Evolutionary conservation across 805 yeast species (phyloP).

Genomic region (Cyberlindnera suaveolens): DNA sequence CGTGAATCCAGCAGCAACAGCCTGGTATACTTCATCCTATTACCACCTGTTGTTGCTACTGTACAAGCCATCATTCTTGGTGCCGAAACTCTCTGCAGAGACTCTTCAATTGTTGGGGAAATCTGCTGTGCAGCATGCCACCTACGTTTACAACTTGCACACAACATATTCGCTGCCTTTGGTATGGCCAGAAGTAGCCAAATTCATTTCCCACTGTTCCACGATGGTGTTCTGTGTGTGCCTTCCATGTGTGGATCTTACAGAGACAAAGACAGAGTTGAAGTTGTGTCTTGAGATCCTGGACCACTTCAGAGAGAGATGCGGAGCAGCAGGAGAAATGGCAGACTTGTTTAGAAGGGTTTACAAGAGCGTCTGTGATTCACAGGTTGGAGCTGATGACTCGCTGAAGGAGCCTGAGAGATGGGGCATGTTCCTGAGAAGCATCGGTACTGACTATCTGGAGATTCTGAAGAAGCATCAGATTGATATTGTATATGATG

Average conservation of each 20-base stretch:
- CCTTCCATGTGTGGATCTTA: slow-evolving; percentile 39
- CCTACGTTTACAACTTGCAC: slow-evolving; percentile 40
- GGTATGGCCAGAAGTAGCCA: slow-evolving; percentile 44
- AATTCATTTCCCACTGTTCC: slow-evolving; percentile 41
- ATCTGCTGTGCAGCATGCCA: slow-evolving; percentile 38
- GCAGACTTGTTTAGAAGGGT: slow-evolving; percentile 31
- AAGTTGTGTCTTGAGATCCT: slow-evolving; percentile 40
- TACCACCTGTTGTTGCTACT: slow-evolving; percentile 40
- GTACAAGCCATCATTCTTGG: slow-evolving; percentile 44
- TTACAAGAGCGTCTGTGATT: background rate
- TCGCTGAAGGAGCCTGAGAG: slow-evolving; percentile 11
- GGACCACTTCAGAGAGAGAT: slow-evolving; percentile 38
- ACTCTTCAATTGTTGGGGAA: slow-evolving; percentile 38
- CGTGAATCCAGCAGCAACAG: slow-evolving; percentile 6
- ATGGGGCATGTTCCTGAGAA: slow-evolving; percentile 34
- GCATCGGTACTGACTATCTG: slow-evolving; percentile 39
- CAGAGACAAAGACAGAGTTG: slow-evolving; percentile 40
- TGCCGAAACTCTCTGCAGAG: slow-evolving; percentile 37
- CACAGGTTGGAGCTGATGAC: background rate
- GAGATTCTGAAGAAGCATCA: slow-evolving; percentile 38
- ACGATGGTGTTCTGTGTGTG: slow-evolving; percentile 41
- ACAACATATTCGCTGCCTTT: slow-evolving; percentile 38
- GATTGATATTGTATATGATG: slow-evolving; percentile 29
- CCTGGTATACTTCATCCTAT: slow-evolving; percentile 36
- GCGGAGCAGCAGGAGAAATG: slow-evolving; percentile 41